Conservation (phyloP, 1,284 basidiomycete species). For the Tylopilus orsonianus region DNA sequence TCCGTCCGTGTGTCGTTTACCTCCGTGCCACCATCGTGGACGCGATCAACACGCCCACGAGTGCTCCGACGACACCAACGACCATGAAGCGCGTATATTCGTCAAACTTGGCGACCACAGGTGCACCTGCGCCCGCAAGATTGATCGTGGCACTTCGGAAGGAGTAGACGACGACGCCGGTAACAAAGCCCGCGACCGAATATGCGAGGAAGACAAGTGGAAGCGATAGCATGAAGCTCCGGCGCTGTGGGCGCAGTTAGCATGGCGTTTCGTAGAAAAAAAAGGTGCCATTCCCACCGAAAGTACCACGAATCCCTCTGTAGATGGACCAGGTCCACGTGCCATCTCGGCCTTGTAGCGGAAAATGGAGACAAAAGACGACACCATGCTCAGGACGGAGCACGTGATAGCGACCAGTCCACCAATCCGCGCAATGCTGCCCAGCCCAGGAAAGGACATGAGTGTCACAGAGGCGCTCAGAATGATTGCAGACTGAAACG, state of each 20-base stretch:
- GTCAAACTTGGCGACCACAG: slow-evolving; percentile 45
- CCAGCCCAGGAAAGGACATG: slow-evolving; percentile 69
- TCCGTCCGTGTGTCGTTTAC: slow-evolving; percentile 2
- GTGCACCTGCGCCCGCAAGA: slow-evolving; percentile 33
- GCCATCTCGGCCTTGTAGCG: slow-evolving; percentile 64
- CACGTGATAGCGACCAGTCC: slow-evolving; percentile 66
- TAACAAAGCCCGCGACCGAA: slow-evolving; percentile 63
- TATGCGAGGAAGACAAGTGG: slow-evolving; percentile 72
- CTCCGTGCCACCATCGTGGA: slow-evolving; percentile 40
- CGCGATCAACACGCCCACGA: slow-evolving; percentile 60
- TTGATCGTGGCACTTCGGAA: slow-evolving; percentile 49
- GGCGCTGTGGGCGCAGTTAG: slow-evolving; percentile 41
- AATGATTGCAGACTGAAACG: slow-evolving; percentile 65
- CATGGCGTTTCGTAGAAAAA: not conserved
- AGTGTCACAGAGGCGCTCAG: slow-evolving; percentile 77
- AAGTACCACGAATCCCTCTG: slow-evolving; percentile 57
- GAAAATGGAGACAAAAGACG: slow-evolving; percentile 65
- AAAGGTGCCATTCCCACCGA: slow-evolving; percentile 43
- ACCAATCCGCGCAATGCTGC: slow-evolving; percentile 57
- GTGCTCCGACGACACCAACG: slow-evolving; percentile 58
- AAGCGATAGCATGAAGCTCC: slow-evolving; percentile 65
- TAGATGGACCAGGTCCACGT: slow-evolving; percentile 39
- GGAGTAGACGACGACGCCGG: slow-evolving; percentile 63
- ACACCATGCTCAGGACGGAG: slow-evolving; percentile 64
- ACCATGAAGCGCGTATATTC: slow-evolving; percentile 63